Evolutionary conservation across 306 rosid species (phyloP).

Genomic region (Quercus alba): DNA sequence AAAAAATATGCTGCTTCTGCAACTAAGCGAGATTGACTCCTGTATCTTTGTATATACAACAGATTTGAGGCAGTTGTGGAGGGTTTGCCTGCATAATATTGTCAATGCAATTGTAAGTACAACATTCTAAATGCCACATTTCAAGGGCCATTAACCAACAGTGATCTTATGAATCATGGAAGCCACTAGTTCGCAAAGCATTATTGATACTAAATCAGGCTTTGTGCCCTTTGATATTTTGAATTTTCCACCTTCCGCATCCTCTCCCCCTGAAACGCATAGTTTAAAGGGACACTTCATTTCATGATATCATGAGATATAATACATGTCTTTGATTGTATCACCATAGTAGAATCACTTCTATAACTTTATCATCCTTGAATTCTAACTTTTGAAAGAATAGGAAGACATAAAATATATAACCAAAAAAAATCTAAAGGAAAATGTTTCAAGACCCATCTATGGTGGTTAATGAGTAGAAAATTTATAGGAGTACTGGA

Average conservation of each 20-base stretch:
- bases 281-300: not conserved
- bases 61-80: constrained; percentile 91
- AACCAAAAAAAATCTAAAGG: not conserved
- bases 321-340: not conserved
- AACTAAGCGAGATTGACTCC: constrained; percentile 73
- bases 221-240: not conserved
- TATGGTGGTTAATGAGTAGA: not conserved
- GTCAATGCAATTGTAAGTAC: constrained; percentile 9
- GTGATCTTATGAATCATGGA: not conserved
- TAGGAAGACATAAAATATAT: not conserved
- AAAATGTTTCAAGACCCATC: not conserved
- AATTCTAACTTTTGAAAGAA: not conserved
- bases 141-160: constrained; percentile 3
- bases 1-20: constrained; percentile 89
- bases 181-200: not conserved
- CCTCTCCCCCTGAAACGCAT: not conserved
- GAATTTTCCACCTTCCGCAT: not conserved
- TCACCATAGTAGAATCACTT: not conserved
- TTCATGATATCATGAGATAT: not conserved
- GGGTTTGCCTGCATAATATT: constrained; percentile 86
- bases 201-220: not conserved
- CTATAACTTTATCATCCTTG: not conserved
- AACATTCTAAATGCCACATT: constrained; percentile 1
- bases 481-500: not conserved
- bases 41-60: constrained; percentile 85